Base-by-base conservation (phyloP, 1,139 yeast genomes). In the Kurtzmaniella quercitrusa region DNA sequence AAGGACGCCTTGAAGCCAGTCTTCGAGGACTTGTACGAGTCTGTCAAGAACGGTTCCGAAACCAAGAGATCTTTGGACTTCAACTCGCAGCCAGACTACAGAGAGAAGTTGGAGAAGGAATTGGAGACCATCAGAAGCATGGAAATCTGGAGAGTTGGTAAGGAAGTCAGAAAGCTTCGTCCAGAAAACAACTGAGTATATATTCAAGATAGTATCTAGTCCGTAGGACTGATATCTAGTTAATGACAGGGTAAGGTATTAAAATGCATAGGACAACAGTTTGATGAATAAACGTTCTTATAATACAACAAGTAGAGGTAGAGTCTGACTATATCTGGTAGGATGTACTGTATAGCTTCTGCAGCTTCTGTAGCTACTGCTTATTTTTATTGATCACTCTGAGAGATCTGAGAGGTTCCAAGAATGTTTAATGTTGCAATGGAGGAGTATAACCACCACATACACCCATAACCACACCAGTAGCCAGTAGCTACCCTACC, bases 101-200 rank as follows among this genome's bases (percentile, higher is more conserved):
- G 98, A 75, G 96, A 83, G 63, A 90, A 82, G 79, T 84, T 91
- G 69, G 97, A 91, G 79, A 78, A 77, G 69, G 98, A 93, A 79
- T 83, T 93, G 68, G 81, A 85, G 73, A 80, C 79, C 66, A 93
- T 93, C 78, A 88, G 98, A 81, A 79, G 79, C 66, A 89, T 91
- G 86, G 98, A 93, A 81, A 93, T 93, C 93, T 93, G 98, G 98
- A 86, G 74, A 68, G 98, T 94, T 60, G 98, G 98, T 69, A 91
- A 91, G 81, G 98, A 93, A 80, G 98, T 93, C 59, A 91, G 98
- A 84, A 91, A 91, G 78, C 84, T 91, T 73, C 91, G 98, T 79
- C 98, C 98, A 62, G 98, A 91, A 79, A 91, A 93, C 93, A 82
- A 85, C 72, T 90, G 85, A 76, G 53, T 46, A 37, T 24, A 16